Percentiles rank a stretch among this genome's conserved stretches.
These are phyloP conservation scores for Phytopythium vexans DNA, from an alignment of 352 stramenopile species.

Conservation along the genomic window DNA sequence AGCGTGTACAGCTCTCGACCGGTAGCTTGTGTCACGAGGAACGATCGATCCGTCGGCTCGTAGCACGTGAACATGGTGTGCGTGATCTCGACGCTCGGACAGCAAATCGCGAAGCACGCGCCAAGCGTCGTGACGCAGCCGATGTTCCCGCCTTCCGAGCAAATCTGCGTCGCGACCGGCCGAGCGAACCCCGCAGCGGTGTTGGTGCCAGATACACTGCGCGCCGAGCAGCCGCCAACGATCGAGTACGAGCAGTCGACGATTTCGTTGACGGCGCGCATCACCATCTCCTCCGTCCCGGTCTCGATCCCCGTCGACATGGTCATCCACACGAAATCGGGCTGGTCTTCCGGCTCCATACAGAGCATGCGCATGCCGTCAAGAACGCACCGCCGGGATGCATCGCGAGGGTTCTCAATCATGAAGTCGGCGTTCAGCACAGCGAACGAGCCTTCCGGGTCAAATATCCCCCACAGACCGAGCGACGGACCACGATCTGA, in stretches of 20 bases:
- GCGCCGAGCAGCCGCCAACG: conserved; percentile 52
- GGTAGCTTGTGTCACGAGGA: conserved; percentile 61
- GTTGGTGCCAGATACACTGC: conserved; percentile 8
- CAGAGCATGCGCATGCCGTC: conserved; percentile 68
- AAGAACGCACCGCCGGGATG: conserved; percentile 52
- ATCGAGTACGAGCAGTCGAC: conserved; percentile 72
- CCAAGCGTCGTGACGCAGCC: conserved; percentile 69
- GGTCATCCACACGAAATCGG: conserved; percentile 79
- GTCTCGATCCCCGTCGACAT: conserved; percentile 31
- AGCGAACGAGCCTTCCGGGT: conserved; percentile 77
- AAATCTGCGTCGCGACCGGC: conserved; percentile 60
- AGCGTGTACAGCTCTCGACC: conserved; percentile 58
- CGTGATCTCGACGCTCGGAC: conserved; percentile 72
- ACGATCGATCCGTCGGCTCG: conserved; percentile 64
- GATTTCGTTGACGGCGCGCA: conserved; percentile 64
- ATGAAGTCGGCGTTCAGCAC: conserved; percentile 70
- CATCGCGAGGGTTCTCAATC: conserved; percentile 56
- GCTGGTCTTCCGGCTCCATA: conserved; percentile 71
- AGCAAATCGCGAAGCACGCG: conserved; percentile 73
- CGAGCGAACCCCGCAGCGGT: conserved; percentile 1
- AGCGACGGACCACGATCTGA: conserved; percentile 22
- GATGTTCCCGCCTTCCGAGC: conserved; percentile 59
- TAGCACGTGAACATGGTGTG: conserved; percentile 84
- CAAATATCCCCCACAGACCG: conserved; percentile 79
- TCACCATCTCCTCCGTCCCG: conserved; percentile 64